Evolutionary conservation across 495 filamentous ascomycete genomes (phyloP).

Genomic region (Penicillium robsamsonii): DNA sequence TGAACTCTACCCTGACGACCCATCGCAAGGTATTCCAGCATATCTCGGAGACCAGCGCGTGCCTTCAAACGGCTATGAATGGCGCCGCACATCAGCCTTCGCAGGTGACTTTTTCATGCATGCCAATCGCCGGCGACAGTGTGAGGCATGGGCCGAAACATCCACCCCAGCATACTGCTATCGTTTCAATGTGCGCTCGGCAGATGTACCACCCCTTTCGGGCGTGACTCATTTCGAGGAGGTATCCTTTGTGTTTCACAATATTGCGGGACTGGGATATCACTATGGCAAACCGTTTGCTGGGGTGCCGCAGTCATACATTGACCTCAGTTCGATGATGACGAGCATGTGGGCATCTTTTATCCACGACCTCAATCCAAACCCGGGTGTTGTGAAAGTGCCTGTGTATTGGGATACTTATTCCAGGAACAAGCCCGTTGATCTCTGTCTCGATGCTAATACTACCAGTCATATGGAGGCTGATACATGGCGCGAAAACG

Average conservation of each 20-base stretch:
- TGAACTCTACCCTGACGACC: constrained; percentile 50
- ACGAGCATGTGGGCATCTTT: constrained; percentile 55
- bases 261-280: constrained; percentile 50
- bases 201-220: constrained; percentile 30
- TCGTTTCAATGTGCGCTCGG: constrained; percentile 55
- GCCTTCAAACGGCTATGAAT: constrained; percentile 40
- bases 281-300: constrained; percentile 49
- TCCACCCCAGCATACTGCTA: constrained; percentile 57
- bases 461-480: constrained; percentile 46
- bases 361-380: constrained; percentile 52
- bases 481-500: constrained; percentile 48
- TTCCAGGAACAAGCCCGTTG: constrained; percentile 33
- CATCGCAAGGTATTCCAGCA: constrained; percentile 44
- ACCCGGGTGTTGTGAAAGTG: constrained; percentile 31
- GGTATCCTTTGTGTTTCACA: constrained; percentile 61
- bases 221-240: constrained; percentile 61
- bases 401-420: constrained; percentile 47
- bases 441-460: constrained; percentile 52
- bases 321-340: constrained; percentile 51
- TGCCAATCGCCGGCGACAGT: constrained; percentile 53
- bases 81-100: constrained; percentile 52
- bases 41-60: constrained; percentile 43
- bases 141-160: constrained; percentile 48
- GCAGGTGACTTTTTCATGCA: constrained; percentile 56
- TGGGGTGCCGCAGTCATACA: constrained; percentile 43